Conservation (phyloP, 2,329 filamentous ascomycete genomes). For the Pseudocercospora cruenta region DNA sequence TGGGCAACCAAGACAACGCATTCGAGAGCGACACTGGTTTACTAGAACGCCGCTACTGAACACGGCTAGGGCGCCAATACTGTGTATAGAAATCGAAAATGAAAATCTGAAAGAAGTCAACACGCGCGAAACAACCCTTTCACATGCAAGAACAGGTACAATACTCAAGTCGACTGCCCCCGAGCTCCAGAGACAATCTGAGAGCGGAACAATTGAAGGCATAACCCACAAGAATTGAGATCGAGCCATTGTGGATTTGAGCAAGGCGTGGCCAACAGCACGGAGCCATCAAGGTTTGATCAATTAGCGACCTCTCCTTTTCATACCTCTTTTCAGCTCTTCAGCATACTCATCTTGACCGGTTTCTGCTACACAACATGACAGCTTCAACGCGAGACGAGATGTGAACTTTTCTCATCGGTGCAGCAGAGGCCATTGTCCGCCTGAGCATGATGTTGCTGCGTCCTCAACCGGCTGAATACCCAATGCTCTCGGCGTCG, state of each 20-base stretch:
- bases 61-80: not conserved
- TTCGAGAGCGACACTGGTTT: not conserved
- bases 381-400: not conserved
- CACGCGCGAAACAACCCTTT: not conserved
- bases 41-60: not conserved
- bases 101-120: not conserved
- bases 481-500: constrained; percentile 1
- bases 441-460: not conserved
- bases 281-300: not conserved
- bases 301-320: not conserved
- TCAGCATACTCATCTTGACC: not conserved
- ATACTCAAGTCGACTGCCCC: not conserved
- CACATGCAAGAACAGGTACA: not conserved
- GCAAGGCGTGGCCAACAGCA: not conserved
- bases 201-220: too few relatives aligned
- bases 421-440: not conserved
- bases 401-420: not conserved
- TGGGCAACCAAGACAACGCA: not conserved
- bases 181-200: too few relatives aligned
- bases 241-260: not conserved
- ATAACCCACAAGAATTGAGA: not conserved
- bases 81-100: not conserved
- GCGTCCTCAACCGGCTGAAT: not conserved
- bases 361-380: not conserved
- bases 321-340: not conserved